These are phyloP conservation scores for Metarhizium robertsii DNA, from an alignment of 2,329 filamentous ascomycete genomes.

Conservation along the genomic window DNA sequence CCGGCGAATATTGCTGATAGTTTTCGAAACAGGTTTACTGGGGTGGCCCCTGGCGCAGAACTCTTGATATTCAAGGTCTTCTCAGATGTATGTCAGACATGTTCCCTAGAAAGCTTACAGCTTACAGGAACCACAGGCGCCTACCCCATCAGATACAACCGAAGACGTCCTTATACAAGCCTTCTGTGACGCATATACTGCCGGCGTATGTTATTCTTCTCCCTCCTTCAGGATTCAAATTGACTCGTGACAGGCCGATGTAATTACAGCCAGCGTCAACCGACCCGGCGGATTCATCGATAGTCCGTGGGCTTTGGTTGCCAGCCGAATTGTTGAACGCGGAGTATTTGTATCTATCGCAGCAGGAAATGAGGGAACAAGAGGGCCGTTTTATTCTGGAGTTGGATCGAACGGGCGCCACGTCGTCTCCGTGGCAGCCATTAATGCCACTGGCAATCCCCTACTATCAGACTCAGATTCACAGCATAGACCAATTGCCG, in stretches of 20 bases:
- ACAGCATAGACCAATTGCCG: conserved; percentile 24
- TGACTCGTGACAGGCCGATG: conserved; percentile 22
- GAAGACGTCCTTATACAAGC: conserved; percentile 26
- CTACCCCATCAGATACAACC: conserved; percentile 13
- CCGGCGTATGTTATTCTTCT: conserved; percentile 15
- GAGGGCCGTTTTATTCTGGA: conserved; percentile 36
- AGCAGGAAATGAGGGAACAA: conserved; percentile 40
- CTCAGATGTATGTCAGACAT: conserved; percentile 17
- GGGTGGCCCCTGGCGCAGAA: conserved; percentile 35
- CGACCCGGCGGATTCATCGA: conserved; percentile 27
- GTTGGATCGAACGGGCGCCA: conserved; percentile 22
- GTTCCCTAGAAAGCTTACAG: not conserved
- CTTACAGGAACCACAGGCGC: not conserved
- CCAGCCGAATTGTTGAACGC: conserved; percentile 29
- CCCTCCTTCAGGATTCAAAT: not conserved
- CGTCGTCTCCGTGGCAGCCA: conserved; percentile 27
- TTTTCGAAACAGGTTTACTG: conserved; percentile 23
- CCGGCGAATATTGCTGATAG: not conserved
- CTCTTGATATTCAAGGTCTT: conserved; percentile 36
- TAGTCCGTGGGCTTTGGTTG: conserved; percentile 32
- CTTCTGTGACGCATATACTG: conserved; percentile 25
- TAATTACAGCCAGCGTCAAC: conserved; percentile 34
- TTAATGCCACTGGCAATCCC: conserved; percentile 33
- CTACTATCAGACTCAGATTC: conserved; percentile 18
- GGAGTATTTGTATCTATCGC: conserved; percentile 41